Evolutionary conservation across 1,284 basidiomycete genomes (phyloP).

Genomic region (Heterobasidion annosum): DNA sequence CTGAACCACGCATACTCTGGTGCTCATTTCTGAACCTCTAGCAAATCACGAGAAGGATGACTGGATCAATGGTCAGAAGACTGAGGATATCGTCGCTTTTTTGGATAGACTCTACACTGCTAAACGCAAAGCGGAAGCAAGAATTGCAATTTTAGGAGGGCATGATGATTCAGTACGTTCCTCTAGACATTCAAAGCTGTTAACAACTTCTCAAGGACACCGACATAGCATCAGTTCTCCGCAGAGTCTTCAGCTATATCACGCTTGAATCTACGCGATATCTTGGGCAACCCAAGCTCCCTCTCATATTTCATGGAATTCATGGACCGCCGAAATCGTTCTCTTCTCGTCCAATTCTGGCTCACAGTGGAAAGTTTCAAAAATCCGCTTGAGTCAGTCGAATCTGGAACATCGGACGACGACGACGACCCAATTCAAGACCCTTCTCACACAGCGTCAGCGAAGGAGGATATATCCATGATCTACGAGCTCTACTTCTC

Average conservation of each 20-base stretch:
- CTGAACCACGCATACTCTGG: background rate
- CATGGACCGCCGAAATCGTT: slow-evolving; percentile 85
- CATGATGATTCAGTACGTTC: slow-evolving; percentile 50
- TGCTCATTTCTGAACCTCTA: slow-evolving; percentile 15
- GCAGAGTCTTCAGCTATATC: slow-evolving; percentile 17
- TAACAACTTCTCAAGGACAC: background rate
- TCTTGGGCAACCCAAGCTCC: slow-evolving; percentile 82
- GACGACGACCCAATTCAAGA: slow-evolving; percentile 61
- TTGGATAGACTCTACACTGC: slow-evolving; percentile 85
- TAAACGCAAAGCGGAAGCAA: slow-evolving; percentile 76
- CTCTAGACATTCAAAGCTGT: background rate
- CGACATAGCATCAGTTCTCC: slow-evolving; percentile 4
- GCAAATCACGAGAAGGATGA: slow-evolving; percentile 79
- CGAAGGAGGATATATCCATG: slow-evolving; percentile 81
- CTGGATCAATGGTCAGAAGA: slow-evolving; percentile 75
- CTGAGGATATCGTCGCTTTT: slow-evolving; percentile 79
- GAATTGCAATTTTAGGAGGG: slow-evolving; percentile 74
- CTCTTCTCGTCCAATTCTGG: slow-evolving; percentile 93
- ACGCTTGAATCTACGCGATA: slow-evolving; percentile 49
- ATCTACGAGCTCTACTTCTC: slow-evolving; percentile 84
- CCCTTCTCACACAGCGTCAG: slow-evolving; percentile 47
- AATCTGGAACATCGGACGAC: slow-evolving; percentile 60
- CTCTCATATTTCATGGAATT: slow-evolving; percentile 97
- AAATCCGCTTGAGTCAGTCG: slow-evolving; percentile 83
- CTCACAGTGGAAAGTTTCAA: slow-evolving; percentile 95